Evolutionary conservation across 768 basidiomycete species (phyloP).

Genomic region (Leucogyrophana mollusca): DNA sequence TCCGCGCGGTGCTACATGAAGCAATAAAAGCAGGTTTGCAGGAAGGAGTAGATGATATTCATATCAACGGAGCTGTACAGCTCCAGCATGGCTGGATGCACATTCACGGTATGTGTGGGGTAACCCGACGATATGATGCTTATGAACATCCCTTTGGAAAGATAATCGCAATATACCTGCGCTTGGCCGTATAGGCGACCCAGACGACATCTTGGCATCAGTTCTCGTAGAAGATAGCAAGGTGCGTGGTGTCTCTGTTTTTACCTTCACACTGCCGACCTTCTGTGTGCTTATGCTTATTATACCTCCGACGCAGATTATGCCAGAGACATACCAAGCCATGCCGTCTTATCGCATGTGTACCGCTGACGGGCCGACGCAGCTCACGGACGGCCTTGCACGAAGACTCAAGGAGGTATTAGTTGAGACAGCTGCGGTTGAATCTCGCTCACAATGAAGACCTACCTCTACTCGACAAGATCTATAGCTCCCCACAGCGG

Average conservation of each 20-base stretch:
- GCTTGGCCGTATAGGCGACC: slow-evolving; percentile 73
- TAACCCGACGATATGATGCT: neutral
- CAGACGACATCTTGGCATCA: slow-evolving; percentile 80
- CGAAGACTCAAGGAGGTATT: slow-evolving; percentile 43
- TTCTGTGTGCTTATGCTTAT: neutral
- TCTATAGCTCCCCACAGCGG: too few species aligned
- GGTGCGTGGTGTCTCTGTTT: slow-evolving; percentile 45
- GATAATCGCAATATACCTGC: slow-evolving; percentile 76
- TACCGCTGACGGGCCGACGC: slow-evolving; percentile 68
- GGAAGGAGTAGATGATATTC: slow-evolving; percentile 63
- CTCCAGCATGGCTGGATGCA: slow-evolving; percentile 85
- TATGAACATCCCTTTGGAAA: slow-evolving; percentile 31
- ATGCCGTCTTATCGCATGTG: slow-evolving; percentile 86
- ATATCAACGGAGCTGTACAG: slow-evolving; percentile 63
- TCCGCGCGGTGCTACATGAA: slow-evolving; percentile 59
- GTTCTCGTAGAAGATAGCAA: slow-evolving; percentile 71
- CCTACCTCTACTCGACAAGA: too few species aligned
- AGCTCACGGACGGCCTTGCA: slow-evolving; percentile 67
- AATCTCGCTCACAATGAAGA: slow-evolving; percentile 14
- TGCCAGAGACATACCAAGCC: slow-evolving; percentile 70
- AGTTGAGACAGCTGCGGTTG: slow-evolving; percentile 28
- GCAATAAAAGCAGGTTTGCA: slow-evolving; percentile 52
- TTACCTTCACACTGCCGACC: neutral
- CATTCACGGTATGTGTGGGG: slow-evolving; percentile 48
- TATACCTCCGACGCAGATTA: slow-evolving; percentile 53